These are phyloP conservation scores for Leishmania turanica DNA, from an alignment of 208 protist species.

Conservation along the genomic window DNA sequence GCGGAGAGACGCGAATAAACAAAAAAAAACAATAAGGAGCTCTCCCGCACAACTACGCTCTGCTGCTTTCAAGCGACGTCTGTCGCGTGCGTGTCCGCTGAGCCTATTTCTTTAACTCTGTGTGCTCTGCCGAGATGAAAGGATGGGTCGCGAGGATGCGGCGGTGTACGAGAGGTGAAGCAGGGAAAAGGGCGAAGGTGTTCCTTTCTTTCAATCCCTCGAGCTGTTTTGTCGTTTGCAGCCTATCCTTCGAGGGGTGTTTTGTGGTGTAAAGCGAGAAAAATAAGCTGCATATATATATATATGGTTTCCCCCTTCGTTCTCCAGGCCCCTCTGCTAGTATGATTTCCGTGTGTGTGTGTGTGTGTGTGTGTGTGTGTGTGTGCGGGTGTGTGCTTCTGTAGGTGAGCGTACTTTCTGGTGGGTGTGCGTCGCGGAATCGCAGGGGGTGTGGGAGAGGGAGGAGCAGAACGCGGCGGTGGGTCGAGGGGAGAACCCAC, in stretches of 20 bases:
- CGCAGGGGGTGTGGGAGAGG: neutral
- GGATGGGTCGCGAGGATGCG: neutral
- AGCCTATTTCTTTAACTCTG: neutral
- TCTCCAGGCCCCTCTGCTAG: neutral
- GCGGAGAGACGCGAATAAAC: neutral
- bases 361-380: constrained; percentile 1
- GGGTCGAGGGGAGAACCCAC: neutral
- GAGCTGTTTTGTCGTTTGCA: neutral
- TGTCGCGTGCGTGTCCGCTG: neutral
- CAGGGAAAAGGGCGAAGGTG: neutral
- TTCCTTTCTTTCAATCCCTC: neutral
- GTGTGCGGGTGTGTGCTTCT: neutral
- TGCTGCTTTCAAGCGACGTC: neutral
- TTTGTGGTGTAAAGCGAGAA: neutral
- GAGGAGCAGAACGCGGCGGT: neutral
- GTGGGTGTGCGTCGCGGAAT: neutral
- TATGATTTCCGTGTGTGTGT: neutral
- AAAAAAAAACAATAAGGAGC: constrained; percentile 13
- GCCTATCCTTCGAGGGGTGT: neutral
- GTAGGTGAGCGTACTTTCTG: neutral
- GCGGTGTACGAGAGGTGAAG: neutral
- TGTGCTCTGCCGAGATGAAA: neutral
- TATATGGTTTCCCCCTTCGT: neutral
- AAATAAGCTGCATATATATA: neutral
- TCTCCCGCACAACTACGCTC: neutral